These are phyloP conservation scores for Rhizophora apiculata DNA, from an alignment of 345 rosid species.

Conservation along the genomic window DNA sequence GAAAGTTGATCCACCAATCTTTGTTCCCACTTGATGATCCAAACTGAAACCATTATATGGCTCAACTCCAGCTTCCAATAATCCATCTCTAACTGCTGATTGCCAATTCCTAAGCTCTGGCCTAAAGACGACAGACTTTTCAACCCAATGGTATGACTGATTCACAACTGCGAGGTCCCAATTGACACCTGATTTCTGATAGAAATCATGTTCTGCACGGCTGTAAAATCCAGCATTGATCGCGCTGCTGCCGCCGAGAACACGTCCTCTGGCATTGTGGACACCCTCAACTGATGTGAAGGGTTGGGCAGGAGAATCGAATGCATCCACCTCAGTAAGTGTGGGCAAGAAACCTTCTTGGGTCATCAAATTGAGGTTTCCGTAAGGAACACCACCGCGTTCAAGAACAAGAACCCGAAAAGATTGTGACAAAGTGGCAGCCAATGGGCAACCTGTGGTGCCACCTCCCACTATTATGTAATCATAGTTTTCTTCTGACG, in stretches of 20 bases:
- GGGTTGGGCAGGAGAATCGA: slow-evolving; percentile 72
- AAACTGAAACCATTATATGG: slow-evolving; percentile 70
- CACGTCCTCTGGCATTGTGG: slow-evolving; percentile 76
- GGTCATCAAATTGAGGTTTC: slow-evolving; percentile 56
- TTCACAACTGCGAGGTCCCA: slow-evolving; percentile 71
- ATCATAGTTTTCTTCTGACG: slow-evolving; percentile 74
- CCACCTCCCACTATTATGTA: slow-evolving; percentile 92
- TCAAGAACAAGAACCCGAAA: slow-evolving; percentile 73
- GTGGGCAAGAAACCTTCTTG: slow-evolving; percentile 79
- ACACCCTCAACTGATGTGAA: slow-evolving; percentile 87
- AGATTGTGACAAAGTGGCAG: slow-evolving; percentile 75
- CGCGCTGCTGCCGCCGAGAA: slow-evolving; percentile 96
- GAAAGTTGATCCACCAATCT: slow-evolving; percentile 93
- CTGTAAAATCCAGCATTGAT: slow-evolving; percentile 92
- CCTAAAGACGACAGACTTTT: slow-evolving; percentile 67
- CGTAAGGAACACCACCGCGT: slow-evolving; percentile 64
- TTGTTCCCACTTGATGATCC: slow-evolving; percentile 79
- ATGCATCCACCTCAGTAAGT: slow-evolving; percentile 54
- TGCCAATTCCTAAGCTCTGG: slow-evolving; percentile 86
- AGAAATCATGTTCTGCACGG: slow-evolving; percentile 67
- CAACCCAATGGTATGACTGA: slow-evolving; percentile 82
- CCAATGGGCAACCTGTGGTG: slow-evolving; percentile 89
- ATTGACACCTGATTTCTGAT: slow-evolving; percentile 42
- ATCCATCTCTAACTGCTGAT: slow-evolving; percentile 68
- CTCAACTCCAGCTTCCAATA: slow-evolving; percentile 73